Evolutionary conservation across 1,284 basidiomycete genomes (phyloP), one percentile per base, ranked within the genome.

Genomic region (Mycosarcoma mackinlayi): DNA sequence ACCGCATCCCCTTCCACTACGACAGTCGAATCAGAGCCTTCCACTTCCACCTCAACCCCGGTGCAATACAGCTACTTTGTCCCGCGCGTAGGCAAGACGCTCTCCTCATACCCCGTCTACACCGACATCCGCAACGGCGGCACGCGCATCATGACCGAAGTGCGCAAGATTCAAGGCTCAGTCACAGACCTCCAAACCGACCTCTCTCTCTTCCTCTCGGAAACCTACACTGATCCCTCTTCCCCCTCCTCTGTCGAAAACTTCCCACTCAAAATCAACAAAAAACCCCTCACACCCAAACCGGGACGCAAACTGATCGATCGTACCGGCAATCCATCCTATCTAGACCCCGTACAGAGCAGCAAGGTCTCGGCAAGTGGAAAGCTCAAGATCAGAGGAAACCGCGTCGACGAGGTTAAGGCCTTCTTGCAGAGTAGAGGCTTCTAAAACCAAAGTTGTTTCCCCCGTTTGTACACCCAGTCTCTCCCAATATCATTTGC

Each of bases 161-260:
- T 78, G 1, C 71, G 76, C 23, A 74, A 75, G 48, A 64, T 78
- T 21, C 68, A 76, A 25, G 76, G 76, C 14, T 62, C 63, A 23
- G 35, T 68, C 7, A 9, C 54, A 6, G 75, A 60, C 41, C 57
- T 70, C 25, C 52, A 56, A 35, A 28, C 31, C 8, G 67, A 70
- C 16, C 61, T 70, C 41, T 34, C 39, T 10, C 16, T 54, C 28
- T 68, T 62, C 47, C 59, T 68, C 41, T 21, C 54, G 24, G 56
- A 69, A 14, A 44, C 60, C 3, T 60, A 63, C 56, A 24, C 38
- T 13, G 16, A 37, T 14, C n/a, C n/a, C n/a, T n/a, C n/a, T n/a
- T n/a, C n/a, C n/a, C n/a, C n/a, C n/a, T 8, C 35, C 30, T 40
- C 7, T 33, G 39, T 23, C 23, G 8, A 39, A 6, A 31, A 52